Conservation (phyloP, 768 basidiomycete species). For the Mycena metata region DNA sequence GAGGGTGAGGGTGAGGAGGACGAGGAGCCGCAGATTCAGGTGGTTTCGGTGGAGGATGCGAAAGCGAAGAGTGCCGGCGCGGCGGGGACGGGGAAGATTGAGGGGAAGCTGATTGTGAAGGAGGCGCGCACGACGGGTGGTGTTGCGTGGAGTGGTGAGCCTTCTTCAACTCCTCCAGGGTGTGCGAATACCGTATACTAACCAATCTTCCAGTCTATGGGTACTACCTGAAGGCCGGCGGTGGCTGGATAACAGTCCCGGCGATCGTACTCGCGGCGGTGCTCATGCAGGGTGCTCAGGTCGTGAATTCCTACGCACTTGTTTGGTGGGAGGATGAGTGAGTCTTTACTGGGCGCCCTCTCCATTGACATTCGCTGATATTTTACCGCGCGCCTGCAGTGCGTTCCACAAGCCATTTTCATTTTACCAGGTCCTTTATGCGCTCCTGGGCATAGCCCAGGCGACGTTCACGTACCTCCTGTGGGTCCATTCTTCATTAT, state of each 20-base stretch:
- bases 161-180: no score
- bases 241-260: slow-evolving; percentile 62
- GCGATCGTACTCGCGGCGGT: slow-evolving; percentile 61
- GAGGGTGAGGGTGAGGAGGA: slow-evolving; percentile 38
- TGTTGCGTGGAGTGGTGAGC: slow-evolving; percentile 64
- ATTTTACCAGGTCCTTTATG: slow-evolving; percentile 77
- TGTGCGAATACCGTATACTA: no score
- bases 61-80: slow-evolving; percentile 43
- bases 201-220: slow-evolving; percentile 61
- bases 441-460: slow-evolving; percentile 70
- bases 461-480: slow-evolving; percentile 66
- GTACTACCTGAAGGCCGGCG: slow-evolving; percentile 69
- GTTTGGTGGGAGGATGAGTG: slow-evolving; percentile 81
- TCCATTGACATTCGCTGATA: not conserved
- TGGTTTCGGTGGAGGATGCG: slow-evolving; percentile 44
- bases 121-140: slow-evolving; percentile 77
- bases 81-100: slow-evolving; percentile 71
- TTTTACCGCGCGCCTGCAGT: slow-evolving; percentile 47
- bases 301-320: slow-evolving; percentile 74
- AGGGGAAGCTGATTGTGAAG: slow-evolving; percentile 75
- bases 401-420: slow-evolving; percentile 62
- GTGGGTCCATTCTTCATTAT: no score
- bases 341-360: no score
- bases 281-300: slow-evolving; percentile 72
- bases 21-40: slow-evolving; percentile 40